Evolutionary conservation across 306 rosid species (phyloP).

Genomic region (Begonia fuchsioides): DNA sequence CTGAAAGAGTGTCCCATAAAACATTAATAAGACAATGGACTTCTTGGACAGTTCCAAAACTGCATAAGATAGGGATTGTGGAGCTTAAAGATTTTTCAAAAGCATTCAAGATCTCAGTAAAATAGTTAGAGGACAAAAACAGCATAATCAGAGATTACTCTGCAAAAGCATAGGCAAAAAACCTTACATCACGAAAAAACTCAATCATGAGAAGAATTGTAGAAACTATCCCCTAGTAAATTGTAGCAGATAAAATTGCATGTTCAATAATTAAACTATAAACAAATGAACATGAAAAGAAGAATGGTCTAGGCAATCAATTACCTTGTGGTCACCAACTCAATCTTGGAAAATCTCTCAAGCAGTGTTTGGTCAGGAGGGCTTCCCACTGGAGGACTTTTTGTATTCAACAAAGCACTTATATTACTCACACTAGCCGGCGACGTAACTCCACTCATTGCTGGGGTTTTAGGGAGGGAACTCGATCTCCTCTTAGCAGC

Average conservation of each 20-base stretch:
- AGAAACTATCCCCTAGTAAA: not conserved
- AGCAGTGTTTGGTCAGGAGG: conserved; percentile 49
- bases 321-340: conserved; percentile 60
- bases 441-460: conserved; percentile 70
- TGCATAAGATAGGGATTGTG: not conserved
- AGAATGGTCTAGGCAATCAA: not conserved
- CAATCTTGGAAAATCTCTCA: conserved; percentile 70
- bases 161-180: not conserved
- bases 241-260: not conserved
- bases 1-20: conserved; percentile 29
- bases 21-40: conserved; percentile 1
- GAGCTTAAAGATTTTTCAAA: not conserved
- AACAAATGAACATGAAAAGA: not conserved
- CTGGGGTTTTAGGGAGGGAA: conserved; percentile 71
- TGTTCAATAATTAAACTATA: not conserved
- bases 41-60: not conserved
- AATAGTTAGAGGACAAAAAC: not conserved
- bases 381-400: conserved; percentile 74
- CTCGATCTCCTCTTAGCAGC: conserved; percentile 56
- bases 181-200: too few relatives aligned
- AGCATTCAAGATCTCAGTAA: not conserved
- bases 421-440: conserved; percentile 81
- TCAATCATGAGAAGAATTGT: not conserved
- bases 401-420: conserved; percentile 47
- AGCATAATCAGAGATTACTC: not conserved